Evolutionary conservation across 2,329 filamentous ascomycete species (phyloP), one percentile per base, ranked within the genome.

Genomic region (Cladophialophora yegresii): DNA sequence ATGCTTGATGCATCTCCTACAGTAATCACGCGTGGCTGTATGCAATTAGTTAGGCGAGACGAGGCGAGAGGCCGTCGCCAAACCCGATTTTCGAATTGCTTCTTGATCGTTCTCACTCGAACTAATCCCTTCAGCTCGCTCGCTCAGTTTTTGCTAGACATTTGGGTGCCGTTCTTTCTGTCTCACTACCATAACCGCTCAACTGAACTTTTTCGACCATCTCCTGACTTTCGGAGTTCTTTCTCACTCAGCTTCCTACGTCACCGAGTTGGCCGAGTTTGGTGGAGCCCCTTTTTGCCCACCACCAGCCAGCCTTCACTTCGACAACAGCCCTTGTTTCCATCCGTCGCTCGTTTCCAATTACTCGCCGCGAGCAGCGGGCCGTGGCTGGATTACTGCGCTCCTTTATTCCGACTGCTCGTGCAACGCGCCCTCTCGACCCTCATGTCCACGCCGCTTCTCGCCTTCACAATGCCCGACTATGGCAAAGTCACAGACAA

Each of bases 401-500:
- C 36, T n/a, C 36, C 6, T 16, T 28, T 28, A 28, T 28, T 28
- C 13, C 20, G 22, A 43, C 20, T 12, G 22, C 47, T 50, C 23
- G 9, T 13, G 2, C 22, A 32, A 13, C 26, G 28, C 51, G 16
- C 28, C 20, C 26, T 54, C 26, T 20, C 28, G 22, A 54, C 16
- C 51, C 51, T 26, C 57, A 66, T 61, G 61, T 56, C 61, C 49
- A 54, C 54, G 32, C 65, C 61, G 32, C 13, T 61, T 47, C 12
- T 54, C 28, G 55, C 49, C 26, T 33, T 64, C 33, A 50, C 57
- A 3, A 51, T 67, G 54, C 55, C 60, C 54, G 67, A 68, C 45
- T 61, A 67, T 62, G 50, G 57, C 60, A 63, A 62, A 67, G 65
- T 54, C 65, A 56, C 64, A 23, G 40, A 57, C 45, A 61, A 68